These are phyloP conservation scores for Candida maesae DNA, from an alignment of 805 yeast species.

Conservation along the genomic window DNA sequence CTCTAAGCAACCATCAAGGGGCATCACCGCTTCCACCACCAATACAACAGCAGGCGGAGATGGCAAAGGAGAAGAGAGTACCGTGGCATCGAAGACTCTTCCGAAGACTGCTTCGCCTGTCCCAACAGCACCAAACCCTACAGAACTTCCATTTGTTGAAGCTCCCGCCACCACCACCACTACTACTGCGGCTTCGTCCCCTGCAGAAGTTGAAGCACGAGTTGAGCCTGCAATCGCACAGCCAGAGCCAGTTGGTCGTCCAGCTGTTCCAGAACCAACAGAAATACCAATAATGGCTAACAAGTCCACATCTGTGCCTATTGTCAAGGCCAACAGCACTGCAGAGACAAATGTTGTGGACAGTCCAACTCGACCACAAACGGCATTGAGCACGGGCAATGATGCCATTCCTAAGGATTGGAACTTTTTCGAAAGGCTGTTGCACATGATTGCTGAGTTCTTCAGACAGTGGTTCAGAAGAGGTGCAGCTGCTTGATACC, in stretches of 20 bases:
- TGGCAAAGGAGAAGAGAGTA: background rate
- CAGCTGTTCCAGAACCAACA: slow-evolving; percentile 1
- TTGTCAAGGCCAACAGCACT: no score
- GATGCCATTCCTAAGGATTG: slow-evolving; percentile 2
- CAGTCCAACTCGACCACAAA: background rate
- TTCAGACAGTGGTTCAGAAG: slow-evolving; percentile 23
- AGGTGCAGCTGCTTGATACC: slow-evolving; percentile 3
- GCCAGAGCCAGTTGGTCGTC: slow-evolving; percentile 1
- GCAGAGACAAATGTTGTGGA: slow-evolving; percentile 3
- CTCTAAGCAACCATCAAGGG: background rate
- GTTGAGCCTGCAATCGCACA: no score
- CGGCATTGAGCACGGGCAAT: background rate
- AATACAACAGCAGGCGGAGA: background rate
- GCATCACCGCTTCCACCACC: background rate
- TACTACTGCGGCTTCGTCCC: background rate
- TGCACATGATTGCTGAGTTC: slow-evolving; percentile 24
- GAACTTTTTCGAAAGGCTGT: slow-evolving; percentile 19
- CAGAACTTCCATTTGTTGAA: background rate
- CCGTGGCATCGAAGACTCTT: slow-evolving; percentile 4
- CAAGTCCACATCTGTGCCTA: no score
- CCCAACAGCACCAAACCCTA: background rate
- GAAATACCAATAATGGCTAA: background rate
- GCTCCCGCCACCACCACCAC: background rate
- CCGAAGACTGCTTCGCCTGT: slow-evolving; percentile 1
- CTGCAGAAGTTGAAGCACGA: no score